These are phyloP conservation scores for Scytalidium lignicola DNA, from an alignment of 2,329 filamentous ascomycete species.

Conservation along the genomic window DNA sequence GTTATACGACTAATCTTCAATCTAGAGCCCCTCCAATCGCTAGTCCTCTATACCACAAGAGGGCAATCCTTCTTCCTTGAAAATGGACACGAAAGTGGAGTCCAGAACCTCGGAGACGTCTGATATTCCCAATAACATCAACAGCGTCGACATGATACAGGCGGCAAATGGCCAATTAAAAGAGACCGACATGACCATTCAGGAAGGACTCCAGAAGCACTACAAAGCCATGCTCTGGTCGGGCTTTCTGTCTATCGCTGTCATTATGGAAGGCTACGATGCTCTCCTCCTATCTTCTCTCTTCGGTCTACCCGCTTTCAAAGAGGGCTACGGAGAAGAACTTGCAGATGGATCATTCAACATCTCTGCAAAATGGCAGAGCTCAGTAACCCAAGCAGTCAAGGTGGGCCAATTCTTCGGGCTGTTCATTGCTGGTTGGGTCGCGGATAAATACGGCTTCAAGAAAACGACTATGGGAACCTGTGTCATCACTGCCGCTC, in stretches of 20 bases:
- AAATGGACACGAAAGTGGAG: no score
- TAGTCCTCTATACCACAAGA: no score
- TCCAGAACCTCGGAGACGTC: no score
- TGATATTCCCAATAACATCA: no score
- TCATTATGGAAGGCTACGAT: slow-evolving; percentile 39
- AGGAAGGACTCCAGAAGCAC: slow-evolving; percentile 16
- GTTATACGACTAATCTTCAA: no score
- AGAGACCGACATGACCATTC: slow-evolving; percentile 15
- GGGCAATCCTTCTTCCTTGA: no score
- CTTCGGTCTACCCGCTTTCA: slow-evolving; percentile 26
- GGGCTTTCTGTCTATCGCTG: slow-evolving; percentile 31
- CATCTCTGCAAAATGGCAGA: slow-evolving; percentile 31
- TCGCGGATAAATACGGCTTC: slow-evolving; percentile 38
- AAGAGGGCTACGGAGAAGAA: slow-evolving; percentile 24
- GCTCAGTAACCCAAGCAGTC: no score
- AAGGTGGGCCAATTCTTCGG: slow-evolving; percentile 39
- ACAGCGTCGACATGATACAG: no score
- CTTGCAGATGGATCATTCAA: background rate
- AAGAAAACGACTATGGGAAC: slow-evolving; percentile 41
- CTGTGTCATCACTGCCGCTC: slow-evolving; percentile 35
- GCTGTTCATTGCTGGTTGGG: slow-evolving; percentile 33
- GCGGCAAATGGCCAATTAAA: no score
- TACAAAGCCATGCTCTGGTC: slow-evolving; percentile 24
- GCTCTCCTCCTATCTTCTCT: slow-evolving; percentile 29
- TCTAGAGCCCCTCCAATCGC: no score